Evolutionary conservation across 192 early-diverging fungal species (phyloP), one percentile per base, ranked within the genome.

Genomic region (Coemansia sp.): DNA sequence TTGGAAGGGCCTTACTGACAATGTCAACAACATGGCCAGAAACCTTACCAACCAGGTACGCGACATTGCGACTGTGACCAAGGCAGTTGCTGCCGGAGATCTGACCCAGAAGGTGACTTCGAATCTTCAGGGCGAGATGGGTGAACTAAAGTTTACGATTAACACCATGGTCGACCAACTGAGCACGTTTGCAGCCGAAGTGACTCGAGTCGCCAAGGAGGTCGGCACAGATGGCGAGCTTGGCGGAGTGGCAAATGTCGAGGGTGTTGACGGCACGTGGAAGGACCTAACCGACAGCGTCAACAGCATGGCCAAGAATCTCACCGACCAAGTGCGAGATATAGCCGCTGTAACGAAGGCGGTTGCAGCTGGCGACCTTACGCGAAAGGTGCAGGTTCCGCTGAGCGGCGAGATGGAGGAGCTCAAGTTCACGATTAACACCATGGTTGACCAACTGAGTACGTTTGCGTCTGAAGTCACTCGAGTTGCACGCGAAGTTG

Each of bases 391-490:
- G 7, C 75, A 84, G 0, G 83, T 86, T 19, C 79, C 77, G 37
- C 79, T 86, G 19, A 84, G 84, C 42, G 87, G 87, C 16, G 86
- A 88, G 65, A 86, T 86, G 71, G 63, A 77, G 46, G 87, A 85
- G 37, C 70, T 87, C 4, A 88, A 87, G 53, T 64, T 79, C 19
- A 87, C 86, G 0, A 87, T 88, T 48, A 88, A 88, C 57, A 85
- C 82, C 37, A 87, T 91, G 87, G 88, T 87, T 32, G 85, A 85
- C 49, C 88, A 85, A 46, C 68, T 85, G n/a, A 60, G 76, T 19
- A 78, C 72, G 0, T 90, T 90, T 75, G 86, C 89, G 7, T 63
- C 77, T 1, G 89, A 90, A 66, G 88, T 90, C 1, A 84, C 88
- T 2, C 85, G 88, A 61, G 88, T 89, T 17, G 84, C 87, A 25